Percentiles rank a stretch among this genome's conserved stretches.
phyloP scores from a whole-genome alignment of 345 rosid genomes.

The Salix suchowensis region DNA sequence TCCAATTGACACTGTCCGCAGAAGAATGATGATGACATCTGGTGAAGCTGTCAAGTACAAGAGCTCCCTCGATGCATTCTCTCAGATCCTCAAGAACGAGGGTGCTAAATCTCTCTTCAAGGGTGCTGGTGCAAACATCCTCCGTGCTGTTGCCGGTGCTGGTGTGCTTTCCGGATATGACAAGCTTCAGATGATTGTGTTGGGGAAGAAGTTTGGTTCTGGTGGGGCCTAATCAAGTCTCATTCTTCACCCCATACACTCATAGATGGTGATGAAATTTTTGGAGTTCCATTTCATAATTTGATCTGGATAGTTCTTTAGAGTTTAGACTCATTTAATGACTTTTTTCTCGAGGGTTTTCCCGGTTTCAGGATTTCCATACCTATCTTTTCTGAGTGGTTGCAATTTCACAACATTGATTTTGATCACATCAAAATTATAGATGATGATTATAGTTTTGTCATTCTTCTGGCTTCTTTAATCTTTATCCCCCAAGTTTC shows the following conservation, averaged over 20 bases:
- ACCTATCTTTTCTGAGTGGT: neutral
- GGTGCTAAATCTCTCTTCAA: slow-evolving; percentile 31
- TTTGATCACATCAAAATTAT: neutral
- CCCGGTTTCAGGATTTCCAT: neutral
- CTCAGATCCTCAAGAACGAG: slow-evolving; percentile 26
- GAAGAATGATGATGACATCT: slow-evolving; percentile 36
- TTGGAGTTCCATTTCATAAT: neutral
- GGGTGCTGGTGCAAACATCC: slow-evolving; percentile 34
- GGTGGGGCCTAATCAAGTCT: slow-evolving; percentile 17
- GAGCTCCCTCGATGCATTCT: slow-evolving; percentile 26
- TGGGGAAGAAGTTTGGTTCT: slow-evolving; percentile 27
- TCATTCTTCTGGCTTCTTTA: neutral
- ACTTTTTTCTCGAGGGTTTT: neutral
- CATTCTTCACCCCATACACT: neutral
- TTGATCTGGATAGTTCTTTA: neutral
- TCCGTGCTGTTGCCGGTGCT: slow-evolving; percentile 30
- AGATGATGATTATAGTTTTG: neutral
- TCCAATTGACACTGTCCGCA: slow-evolving; percentile 26
- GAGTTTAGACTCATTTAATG: neutral
- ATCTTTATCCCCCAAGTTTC: neutral
- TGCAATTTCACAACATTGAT: neutral
- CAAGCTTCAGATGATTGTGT: slow-evolving; percentile 26
- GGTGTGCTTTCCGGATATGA: slow-evolving; percentile 34
- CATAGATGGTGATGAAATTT: neutral
- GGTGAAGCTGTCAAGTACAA: slow-evolving; percentile 35